Evolutionary conservation across 257 asterid genomes (phyloP), one percentile per base, ranked within the genome.

Genomic region (Thymus quinquecostatus): DNA sequence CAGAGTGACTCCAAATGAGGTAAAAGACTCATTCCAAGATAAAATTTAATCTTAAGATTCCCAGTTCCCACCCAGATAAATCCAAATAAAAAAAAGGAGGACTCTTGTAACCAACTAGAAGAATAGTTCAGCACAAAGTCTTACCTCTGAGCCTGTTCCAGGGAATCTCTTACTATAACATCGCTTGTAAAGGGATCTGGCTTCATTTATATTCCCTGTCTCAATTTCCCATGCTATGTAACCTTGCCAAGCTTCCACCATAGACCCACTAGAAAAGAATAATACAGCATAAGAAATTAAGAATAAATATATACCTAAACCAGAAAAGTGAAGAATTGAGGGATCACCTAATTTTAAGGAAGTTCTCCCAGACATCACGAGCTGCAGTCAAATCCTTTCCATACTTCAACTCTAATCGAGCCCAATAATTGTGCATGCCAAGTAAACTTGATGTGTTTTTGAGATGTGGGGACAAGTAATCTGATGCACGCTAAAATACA

Each of bases 91-190:
- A 33, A 10, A 27, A 8, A 43, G 34, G 5, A 56, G 41, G 47
- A 68, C 21, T 43, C 21, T 41, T 32, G 48, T 48, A 66, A 64
- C 29, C 61, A 60, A 56, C 55, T 66, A 47, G 60, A 60, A 10
- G 32, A 60, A 68, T 41, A 64, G 28, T 59, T 21, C 61, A 41
- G 48, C 41, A 63, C 50, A 47, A 66, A 59, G 50, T 63, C 40
- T 36, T 89, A 95, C 99, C 99, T 95, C 97, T 14, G 99, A 92
- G 84, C 98, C 99, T 11, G 94, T 82, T 74, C 95, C 96, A 12
- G 87, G 78, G 76, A 95, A 95, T 79, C 84, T 86, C 80, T 84
- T 95, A 79, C 89, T 85, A 78, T 89, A 95, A 85, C 96, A 89
- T 81, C 94, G 85, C 84, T 87, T 95, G 70, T 89, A 92, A 76